Conservation (phyloP, 192 early-diverging fungal species). For the Coemansia sp. region DNA sequence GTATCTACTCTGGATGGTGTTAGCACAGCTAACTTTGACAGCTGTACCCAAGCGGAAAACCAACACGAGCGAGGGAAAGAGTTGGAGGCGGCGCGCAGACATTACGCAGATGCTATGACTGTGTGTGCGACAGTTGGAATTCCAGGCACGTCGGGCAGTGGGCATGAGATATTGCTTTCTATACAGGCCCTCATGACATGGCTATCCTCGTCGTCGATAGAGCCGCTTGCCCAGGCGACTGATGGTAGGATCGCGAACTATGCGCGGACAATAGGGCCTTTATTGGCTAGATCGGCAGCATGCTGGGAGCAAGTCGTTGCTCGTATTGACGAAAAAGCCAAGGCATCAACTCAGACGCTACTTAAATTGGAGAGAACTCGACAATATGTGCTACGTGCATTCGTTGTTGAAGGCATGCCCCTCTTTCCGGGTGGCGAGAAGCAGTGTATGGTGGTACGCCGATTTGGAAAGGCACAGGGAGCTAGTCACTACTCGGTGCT, state of each 20-base stretch:
- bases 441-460: constrained; percentile 29
- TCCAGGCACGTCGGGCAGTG: background rate
- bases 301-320: constrained; percentile 13
- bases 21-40: constrained; percentile 7
- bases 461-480: constrained; percentile 29
- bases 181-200: constrained; percentile 7
- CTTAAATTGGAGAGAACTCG: constrained; percentile 13
- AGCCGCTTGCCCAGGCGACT: background rate
- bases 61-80: background rate
- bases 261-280: background rate
- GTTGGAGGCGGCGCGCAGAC: constrained; percentile 6
- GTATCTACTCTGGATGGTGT: constrained; percentile 9
- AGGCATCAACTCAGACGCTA: background rate
- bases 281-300: background rate
- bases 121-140: constrained; percentile 16
- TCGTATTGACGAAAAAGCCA: constrained; percentile 2
- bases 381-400: constrained; percentile 36
- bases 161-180: constrained; percentile 11
- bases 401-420: constrained; percentile 18
- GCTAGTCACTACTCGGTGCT: constrained; percentile 37
- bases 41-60: background rate
- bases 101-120: background rate
- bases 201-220: constrained; percentile 6
- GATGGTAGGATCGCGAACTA: background rate
- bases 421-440: background rate